Percentiles rank a stretch among this genome's conserved stretches.
Evolutionary conservation across 768 basidiomycete species (phyloP).

Genomic region (Rhodocollybia butyracea): DNA sequence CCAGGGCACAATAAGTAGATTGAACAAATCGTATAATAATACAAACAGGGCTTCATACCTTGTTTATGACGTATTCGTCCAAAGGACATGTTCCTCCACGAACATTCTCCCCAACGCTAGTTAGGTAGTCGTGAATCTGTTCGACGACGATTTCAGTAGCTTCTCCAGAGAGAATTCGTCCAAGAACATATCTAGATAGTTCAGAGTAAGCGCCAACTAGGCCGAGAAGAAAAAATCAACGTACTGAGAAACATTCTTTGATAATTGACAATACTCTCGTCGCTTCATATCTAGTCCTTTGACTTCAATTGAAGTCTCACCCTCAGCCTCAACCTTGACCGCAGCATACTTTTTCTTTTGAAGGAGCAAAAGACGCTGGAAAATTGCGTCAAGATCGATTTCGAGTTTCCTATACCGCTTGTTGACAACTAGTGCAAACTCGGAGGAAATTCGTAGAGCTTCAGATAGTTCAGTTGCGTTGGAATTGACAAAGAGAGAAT

Average conservation of each 20-base stretch:
- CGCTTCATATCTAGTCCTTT: constrained; percentile 99
- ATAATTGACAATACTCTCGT: constrained; percentile 88
- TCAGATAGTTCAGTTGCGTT: constrained; percentile 85
- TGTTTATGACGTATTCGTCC: constrained; percentile 95
- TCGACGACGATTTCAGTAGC: constrained; percentile 86
- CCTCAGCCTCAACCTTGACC: constrained; percentile 86
- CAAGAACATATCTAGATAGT: constrained; percentile 72
- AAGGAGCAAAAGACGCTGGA: constrained; percentile 85
- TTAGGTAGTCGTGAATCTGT: constrained; percentile 89
- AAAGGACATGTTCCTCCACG: constrained; percentile 72
- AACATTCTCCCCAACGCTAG: constrained; percentile 72
- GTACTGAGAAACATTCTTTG: constrained; percentile 90
- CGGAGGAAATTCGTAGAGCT: constrained; percentile 85
- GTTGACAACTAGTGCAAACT: constrained; percentile 96
- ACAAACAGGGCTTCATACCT: constrained; percentile 47
- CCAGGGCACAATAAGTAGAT: background rate
- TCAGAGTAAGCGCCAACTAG: background rate
- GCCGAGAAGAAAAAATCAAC: constrained; percentile 25
- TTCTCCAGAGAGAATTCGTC: constrained; percentile 89
- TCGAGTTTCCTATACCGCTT: constrained; percentile 94
- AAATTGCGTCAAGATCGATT: constrained; percentile 93
- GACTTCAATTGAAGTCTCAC: constrained; percentile 76
- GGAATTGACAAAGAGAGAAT: constrained; percentile 98
- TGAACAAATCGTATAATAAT: background rate
- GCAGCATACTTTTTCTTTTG: constrained; percentile 99